Evolutionary conservation across 2,329 filamentous ascomycete genomes (phyloP).

Genomic region (Kalmusia sp.): DNA sequence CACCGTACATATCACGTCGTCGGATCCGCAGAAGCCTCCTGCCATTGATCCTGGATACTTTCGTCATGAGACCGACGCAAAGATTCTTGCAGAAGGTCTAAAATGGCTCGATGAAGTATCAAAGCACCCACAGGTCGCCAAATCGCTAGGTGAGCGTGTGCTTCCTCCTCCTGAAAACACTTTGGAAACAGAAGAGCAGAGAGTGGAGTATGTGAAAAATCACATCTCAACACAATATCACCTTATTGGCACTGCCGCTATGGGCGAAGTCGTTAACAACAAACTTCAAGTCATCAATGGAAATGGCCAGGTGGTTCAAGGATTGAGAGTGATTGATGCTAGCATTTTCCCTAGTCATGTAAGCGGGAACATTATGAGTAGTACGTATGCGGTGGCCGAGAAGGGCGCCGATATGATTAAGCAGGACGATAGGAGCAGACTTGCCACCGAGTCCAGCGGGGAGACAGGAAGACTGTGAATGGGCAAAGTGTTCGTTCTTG

Average conservation of each 20-base stretch:
- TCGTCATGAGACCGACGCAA: conserved; percentile 19
- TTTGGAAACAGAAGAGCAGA: conserved; percentile 21
- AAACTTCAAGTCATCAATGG: conserved; percentile 2
- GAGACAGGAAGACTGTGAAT: neutral
- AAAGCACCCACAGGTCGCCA: conserved; percentile 8
- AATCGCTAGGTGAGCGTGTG: conserved; percentile 16
- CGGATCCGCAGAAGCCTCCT: conserved; percentile 43
- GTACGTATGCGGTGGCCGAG: conserved; percentile 21
- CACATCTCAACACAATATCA: conserved; percentile 20
- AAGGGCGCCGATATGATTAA: conserved; percentile 23
- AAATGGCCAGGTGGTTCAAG: conserved; percentile 6
- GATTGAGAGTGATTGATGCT: conserved; percentile 20
- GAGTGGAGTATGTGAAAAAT: conserved; percentile 15
- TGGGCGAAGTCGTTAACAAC: conserved; percentile 17
- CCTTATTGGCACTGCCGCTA: conserved; percentile 20
- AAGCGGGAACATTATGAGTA: conserved; percentile 19
- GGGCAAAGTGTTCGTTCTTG: too few species aligned
- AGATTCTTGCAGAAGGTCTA: conserved; percentile 11
- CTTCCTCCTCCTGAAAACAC: conserved; percentile 12
- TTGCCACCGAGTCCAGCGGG: neutral
- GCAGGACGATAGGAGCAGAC: conserved; percentile 10
- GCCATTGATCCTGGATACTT: conserved; percentile 28
- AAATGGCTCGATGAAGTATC: conserved; percentile 15
- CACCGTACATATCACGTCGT: conserved; percentile 29
- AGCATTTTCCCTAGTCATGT: conserved; percentile 20